phyloP scores from a whole-genome alignment of 2,329 filamentous ascomycete species.

The Colletotrichum tabaci region DNA sequence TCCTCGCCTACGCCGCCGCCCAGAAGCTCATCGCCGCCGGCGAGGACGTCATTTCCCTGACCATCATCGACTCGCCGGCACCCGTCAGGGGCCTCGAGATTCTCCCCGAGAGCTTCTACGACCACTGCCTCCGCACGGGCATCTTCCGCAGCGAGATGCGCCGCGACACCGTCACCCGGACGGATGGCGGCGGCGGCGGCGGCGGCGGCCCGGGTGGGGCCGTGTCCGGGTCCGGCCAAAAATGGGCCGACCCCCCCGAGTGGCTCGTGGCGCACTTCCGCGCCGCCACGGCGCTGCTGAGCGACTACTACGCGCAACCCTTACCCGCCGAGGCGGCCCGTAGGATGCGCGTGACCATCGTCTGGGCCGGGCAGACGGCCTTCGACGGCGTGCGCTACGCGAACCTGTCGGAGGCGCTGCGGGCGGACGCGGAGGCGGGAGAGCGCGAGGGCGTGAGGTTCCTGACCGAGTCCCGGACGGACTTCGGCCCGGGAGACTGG shows the following conservation, averaged over 20 bases:
- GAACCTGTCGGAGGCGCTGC: slow-evolving; percentile 71
- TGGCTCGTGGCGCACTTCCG: slow-evolving; percentile 84
- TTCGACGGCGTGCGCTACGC: slow-evolving; percentile 77
- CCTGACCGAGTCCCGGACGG: slow-evolving; percentile 79
- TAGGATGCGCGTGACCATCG: slow-evolving; percentile 73
- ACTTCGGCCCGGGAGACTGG: slow-evolving; percentile 80
- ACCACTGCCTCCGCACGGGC: slow-evolving; percentile 80
- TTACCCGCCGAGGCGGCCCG: slow-evolving; percentile 70
- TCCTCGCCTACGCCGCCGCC: slow-evolving; percentile 78
- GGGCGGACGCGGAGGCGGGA: slow-evolving; percentile 62
- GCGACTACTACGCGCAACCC: slow-evolving; percentile 72
- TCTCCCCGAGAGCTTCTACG: slow-evolving; percentile 74
- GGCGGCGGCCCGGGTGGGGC: no score
- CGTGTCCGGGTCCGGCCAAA: slow-evolving; percentile 55
- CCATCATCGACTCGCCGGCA: slow-evolving; percentile 77
- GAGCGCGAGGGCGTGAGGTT: slow-evolving; percentile 61
- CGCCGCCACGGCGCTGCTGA: slow-evolving; percentile 76
- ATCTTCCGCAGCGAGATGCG: slow-evolving; percentile 71
- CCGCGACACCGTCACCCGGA: no score
- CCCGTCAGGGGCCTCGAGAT: slow-evolving; percentile 75
- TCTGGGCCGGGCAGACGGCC: slow-evolving; percentile 82
- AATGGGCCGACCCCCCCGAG: slow-evolving; percentile 70
- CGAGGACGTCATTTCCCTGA: slow-evolving; percentile 70
- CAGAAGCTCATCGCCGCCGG: slow-evolving; percentile 70
- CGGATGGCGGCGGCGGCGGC: no score